A percentile compares a stretch with the other conserved stretches of the same genome.
phyloP scores from a whole-genome alignment of 805 yeast species.

The Candida ficus region DNA sequence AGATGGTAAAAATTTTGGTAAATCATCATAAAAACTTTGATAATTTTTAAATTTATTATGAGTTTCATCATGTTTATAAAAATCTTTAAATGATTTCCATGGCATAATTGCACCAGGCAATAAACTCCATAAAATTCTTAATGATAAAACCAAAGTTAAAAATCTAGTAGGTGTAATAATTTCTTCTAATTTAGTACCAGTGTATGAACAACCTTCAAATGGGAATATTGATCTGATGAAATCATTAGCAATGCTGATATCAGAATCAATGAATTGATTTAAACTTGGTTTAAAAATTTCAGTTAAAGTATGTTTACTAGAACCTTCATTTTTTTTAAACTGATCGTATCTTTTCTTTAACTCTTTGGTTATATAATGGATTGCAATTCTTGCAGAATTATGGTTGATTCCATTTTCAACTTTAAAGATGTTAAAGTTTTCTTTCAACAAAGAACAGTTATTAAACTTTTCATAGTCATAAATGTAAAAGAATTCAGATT shows the following conservation, averaged over 20 bases:
- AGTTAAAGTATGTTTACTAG: slow-evolving; percentile 19
- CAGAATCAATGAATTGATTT: slow-evolving; percentile 29
- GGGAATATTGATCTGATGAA: slow-evolving; percentile 30
- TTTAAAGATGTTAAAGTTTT: slow-evolving; percentile 20
- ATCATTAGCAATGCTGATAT: slow-evolving; percentile 24
- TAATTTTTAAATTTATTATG: slow-evolving; percentile 20
- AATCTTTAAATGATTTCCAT: slow-evolving; percentile 29
- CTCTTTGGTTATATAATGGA: slow-evolving; percentile 29
- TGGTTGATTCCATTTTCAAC: slow-evolving; percentile 24
- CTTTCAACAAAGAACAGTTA: slow-evolving; percentile 22
- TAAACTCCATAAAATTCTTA: slow-evolving; percentile 31
- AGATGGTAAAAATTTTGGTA: slow-evolving; percentile 31
- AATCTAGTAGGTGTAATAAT: slow-evolving; percentile 22
- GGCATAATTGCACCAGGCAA: slow-evolving; percentile 32
- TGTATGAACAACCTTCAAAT: slow-evolving; percentile 32
- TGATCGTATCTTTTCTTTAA: slow-evolving; percentile 23
- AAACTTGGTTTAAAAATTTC: slow-evolving; percentile 33
- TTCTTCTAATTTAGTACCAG: slow-evolving; percentile 25
- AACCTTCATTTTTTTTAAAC: slow-evolving; percentile 6
- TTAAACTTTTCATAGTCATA: slow-evolving; percentile 29
- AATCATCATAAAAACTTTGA: slow-evolving; percentile 28
- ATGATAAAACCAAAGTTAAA: slow-evolving; percentile 24
- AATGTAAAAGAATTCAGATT: slow-evolving; percentile 28
- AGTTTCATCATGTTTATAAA: slow-evolving; percentile 22
- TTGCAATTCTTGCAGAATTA: slow-evolving; percentile 29